Percentiles rank a stretch among this genome's conserved stretches.
Evolutionary conservation across 2,329 filamentous ascomycete genomes (phyloP).

Genomic region (Fusarium buharicum): DNA sequence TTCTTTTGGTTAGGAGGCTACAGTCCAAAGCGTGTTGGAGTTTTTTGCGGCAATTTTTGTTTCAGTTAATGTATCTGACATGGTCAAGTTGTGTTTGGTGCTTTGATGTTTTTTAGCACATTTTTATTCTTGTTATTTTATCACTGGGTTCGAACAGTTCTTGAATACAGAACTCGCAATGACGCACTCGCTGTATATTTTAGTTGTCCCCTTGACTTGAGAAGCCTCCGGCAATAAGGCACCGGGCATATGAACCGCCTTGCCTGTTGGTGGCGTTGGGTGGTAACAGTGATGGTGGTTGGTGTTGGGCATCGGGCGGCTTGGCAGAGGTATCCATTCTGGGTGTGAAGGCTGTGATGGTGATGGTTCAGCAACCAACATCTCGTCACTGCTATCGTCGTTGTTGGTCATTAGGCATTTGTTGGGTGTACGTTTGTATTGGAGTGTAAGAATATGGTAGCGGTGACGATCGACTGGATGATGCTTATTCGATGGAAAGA

Average conservation of each 20-base stretch:
- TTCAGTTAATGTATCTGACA: constrained; percentile 21
- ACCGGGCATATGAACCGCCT: constrained; percentile 9
- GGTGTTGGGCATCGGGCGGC: constrained; percentile 39
- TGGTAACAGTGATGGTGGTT: constrained; percentile 32
- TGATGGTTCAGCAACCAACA: constrained; percentile 16
- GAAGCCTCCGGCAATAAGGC: constrained; percentile 10
- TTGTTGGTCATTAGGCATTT: constrained; percentile 12
- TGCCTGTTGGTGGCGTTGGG: constrained; percentile 35
- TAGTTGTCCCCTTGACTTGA: constrained; percentile 21
- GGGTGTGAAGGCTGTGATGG: constrained; percentile 19
- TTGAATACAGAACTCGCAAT: constrained; percentile 26
- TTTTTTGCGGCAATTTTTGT: constrained; percentile 37
- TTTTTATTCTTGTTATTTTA: constrained; percentile 33
- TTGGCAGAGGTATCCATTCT: constrained; percentile 23
- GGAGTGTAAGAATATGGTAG: constrained; percentile 5
- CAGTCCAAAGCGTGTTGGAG: constrained; percentile 42
- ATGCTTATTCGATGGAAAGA: constrained; percentile 4
- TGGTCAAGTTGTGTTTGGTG: constrained; percentile 29
- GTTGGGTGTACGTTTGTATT: constrained; percentile 4
- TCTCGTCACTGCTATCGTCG: constrained; percentile 10
- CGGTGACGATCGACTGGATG: background rate
- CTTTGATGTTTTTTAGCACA: constrained; percentile 30
- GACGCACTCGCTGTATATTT: constrained; percentile 24
- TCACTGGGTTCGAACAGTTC: constrained; percentile 23
- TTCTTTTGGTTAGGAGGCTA: constrained; percentile 36